Evolutionary conservation across 2,329 filamentous ascomycete genomes (phyloP), one percentile per base, ranked within the genome.

Genomic region (Acephala macrosclerotiorum): DNA sequence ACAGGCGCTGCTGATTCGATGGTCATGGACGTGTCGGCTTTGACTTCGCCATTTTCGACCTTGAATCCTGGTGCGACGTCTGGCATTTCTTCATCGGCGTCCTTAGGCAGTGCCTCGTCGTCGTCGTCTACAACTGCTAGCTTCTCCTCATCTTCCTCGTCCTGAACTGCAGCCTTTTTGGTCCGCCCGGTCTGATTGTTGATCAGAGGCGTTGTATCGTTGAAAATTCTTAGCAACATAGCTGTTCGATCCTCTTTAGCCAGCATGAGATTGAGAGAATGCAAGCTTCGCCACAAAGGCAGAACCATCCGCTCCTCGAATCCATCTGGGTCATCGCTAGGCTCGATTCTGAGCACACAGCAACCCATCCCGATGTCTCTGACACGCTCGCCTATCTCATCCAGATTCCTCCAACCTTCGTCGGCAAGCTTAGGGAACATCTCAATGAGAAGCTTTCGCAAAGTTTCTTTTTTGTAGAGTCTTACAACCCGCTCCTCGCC

Each of bases 201-300:
- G 68, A 97, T 86, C 57, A 97, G 84, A 3, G 93, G 93, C 0
- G 92, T 91, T 33, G 91, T 91, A 73, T 98, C 95, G 76, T 97
- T 96, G 81, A 91, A 99, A 67, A 99, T 84, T 25, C 96, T 86
- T 69, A 98, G 83, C 72, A 98, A 82, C 93, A 98, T 96, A 0
- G 96, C 96, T 26, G 89, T 90, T 18, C 96, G 88, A 71, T 99
- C 96, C 78, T 99, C 96, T 82, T 99, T 99, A 58, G 96, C 95
- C 75, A 99, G 84, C 96, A 99, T 99, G 61, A 99, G 87, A 78
- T 99, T 99, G 66, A 98, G 84, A 22, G 91, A 95, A 73, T 94
- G 90, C 67, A 97, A 87, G 77, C 94, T 96, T 80, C 96, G 91
- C 96, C 96, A 99, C 33, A 99, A 82, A 3, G 96, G 96, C 20